Percentiles rank a stretch among this genome's conserved stretches.
These are phyloP conservation scores for Alternaria conjuncta DNA, from an alignment of 2,329 filamentous ascomycete species.

Conservation along the genomic window DNA sequence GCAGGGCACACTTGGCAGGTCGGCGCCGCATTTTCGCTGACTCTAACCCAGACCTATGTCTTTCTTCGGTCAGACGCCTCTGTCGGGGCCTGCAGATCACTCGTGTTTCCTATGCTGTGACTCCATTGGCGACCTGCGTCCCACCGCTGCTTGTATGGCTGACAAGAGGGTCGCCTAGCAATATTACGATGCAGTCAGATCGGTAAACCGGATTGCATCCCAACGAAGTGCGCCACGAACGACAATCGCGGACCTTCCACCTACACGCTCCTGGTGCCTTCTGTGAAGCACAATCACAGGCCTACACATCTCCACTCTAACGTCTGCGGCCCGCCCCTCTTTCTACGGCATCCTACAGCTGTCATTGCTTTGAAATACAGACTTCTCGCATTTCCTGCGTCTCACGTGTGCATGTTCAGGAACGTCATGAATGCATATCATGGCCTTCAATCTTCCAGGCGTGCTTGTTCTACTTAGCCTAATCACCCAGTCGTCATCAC, in stretches of 20 bases:
- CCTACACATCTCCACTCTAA: conserved; percentile 31
- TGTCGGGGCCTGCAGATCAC: conserved; percentile 24
- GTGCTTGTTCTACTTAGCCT: conserved; percentile 38
- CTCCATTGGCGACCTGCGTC: conserved; percentile 35
- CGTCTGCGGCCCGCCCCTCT: conserved; percentile 18
- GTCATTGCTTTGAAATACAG: conserved; percentile 13
- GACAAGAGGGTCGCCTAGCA: conserved; percentile 26
- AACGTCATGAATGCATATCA: conserved; percentile 38
- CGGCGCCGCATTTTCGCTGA: conserved; percentile 7
- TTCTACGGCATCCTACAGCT: conserved; percentile 13
- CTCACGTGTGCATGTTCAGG: conserved; percentile 20
- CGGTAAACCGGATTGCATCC: conserved; percentile 24
- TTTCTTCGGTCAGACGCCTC: conserved; percentile 15
- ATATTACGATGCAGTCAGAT: conserved; percentile 31
- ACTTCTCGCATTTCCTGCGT: conserved; percentile 16
- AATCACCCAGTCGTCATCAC: conserved; percentile 29
- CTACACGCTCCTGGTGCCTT: conserved; percentile 21
- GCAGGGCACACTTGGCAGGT: conserved; percentile 13
- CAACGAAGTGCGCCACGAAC: conserved; percentile 29
- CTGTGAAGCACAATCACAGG: conserved; percentile 30
- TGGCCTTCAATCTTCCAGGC: conserved; percentile 38
- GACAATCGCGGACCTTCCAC: conserved; percentile 22
- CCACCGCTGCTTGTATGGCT: conserved; percentile 35
- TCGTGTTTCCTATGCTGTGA: conserved; percentile 16
- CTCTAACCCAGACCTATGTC: neutral